Percentiles rank a stretch among this genome's conserved stretches.
Conservation (phyloP, 768 basidiomycete genomes). For the Pleurotus pulmonarius region DNA sequence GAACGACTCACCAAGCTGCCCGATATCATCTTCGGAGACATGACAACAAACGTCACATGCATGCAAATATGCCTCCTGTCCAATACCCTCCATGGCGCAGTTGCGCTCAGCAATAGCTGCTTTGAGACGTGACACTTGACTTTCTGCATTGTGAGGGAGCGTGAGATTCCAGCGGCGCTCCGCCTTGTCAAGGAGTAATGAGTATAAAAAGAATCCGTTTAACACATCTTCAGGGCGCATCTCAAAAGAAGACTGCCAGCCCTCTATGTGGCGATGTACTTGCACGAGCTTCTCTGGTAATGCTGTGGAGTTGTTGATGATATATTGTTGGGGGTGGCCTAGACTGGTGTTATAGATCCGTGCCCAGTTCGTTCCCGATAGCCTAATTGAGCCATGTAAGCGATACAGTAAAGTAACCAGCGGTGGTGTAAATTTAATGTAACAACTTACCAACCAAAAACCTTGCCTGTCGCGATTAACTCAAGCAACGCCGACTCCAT, state of each 20-base stretch:
- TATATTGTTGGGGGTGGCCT: slow-evolving; percentile 3
- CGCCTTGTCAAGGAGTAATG: slow-evolving; percentile 10
- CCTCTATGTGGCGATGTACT: neutral
- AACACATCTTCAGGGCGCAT: neutral
- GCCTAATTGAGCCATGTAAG: slow-evolving; percentile 9
- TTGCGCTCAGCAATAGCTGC: slow-evolving; percentile 10
- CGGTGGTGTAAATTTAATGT: too few relatives aligned
- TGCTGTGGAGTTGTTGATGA: neutral
- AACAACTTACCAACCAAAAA: slow-evolving; percentile 19
- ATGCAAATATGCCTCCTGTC: slow-evolving; percentile 13
- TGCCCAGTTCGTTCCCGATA: slow-evolving; percentile 16
- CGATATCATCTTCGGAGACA: neutral
- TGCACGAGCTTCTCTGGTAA: neutral
- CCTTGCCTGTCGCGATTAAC: slow-evolving; percentile 13
- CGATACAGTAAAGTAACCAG: too few relatives aligned
- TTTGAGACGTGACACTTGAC: slow-evolving; percentile 6
- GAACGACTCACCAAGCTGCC: neutral
- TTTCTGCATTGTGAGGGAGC: slow-evolving; percentile 10
- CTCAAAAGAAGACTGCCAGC: neutral
- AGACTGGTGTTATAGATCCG: slow-evolving; percentile 17
- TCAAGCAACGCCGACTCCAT: slow-evolving; percentile 16
- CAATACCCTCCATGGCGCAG: slow-evolving; percentile 9
- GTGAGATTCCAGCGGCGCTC: neutral
- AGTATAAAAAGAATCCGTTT: slow-evolving; percentile 14
- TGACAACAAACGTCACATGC: slow-evolving; percentile 14